Conservation (phyloP, 1,284 basidiomycete genomes). For the Phellopilus nigrolimitatus region DNA sequence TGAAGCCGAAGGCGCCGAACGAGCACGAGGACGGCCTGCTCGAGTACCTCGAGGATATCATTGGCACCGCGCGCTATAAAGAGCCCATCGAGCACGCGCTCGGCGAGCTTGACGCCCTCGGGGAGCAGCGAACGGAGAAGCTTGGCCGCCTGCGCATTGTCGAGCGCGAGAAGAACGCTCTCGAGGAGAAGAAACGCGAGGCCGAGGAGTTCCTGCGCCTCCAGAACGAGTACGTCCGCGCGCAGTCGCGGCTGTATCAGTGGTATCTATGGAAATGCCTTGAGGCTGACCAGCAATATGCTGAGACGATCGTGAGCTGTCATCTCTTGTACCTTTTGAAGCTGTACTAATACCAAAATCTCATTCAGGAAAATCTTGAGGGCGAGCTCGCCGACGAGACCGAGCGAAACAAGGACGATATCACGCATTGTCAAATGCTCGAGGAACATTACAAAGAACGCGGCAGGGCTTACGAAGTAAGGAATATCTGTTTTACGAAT, state of each 20-base stretch:
- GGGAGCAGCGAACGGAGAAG: conserved; percentile 82
- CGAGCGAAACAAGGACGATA: conserved; percentile 72
- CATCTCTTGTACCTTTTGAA: conserved; percentile 3
- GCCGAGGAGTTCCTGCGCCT: conserved; percentile 82
- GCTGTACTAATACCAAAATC: background rate
- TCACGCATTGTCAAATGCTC: conserved; percentile 65
- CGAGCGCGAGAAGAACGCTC: conserved; percentile 84
- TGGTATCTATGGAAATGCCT: conserved; percentile 74
- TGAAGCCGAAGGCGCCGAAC: conserved; percentile 94
- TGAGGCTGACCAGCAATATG: conserved; percentile 55
- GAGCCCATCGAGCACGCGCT: conserved; percentile 83
- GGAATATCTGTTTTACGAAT: conserved; percentile 20
- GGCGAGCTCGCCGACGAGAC: conserved; percentile 61
- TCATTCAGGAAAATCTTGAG: conserved; percentile 48
- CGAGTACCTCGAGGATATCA: conserved; percentile 98
- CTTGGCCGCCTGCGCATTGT: conserved; percentile 87
- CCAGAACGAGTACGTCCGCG: conserved; percentile 77
- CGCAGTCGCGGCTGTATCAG: conserved; percentile 75
- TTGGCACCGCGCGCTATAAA: conserved; percentile 92
- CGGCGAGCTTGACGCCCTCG: conserved; percentile 78
- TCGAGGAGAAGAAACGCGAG: conserved; percentile 87
- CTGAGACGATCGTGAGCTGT: conserved; percentile 56
- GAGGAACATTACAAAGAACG: conserved; percentile 67
- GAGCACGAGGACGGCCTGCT: conserved; percentile 97
- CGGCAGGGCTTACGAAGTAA: conserved; percentile 64